Conservation (phyloP, 129 eudicot genomes). For the Tagetes erecta region DNA sequence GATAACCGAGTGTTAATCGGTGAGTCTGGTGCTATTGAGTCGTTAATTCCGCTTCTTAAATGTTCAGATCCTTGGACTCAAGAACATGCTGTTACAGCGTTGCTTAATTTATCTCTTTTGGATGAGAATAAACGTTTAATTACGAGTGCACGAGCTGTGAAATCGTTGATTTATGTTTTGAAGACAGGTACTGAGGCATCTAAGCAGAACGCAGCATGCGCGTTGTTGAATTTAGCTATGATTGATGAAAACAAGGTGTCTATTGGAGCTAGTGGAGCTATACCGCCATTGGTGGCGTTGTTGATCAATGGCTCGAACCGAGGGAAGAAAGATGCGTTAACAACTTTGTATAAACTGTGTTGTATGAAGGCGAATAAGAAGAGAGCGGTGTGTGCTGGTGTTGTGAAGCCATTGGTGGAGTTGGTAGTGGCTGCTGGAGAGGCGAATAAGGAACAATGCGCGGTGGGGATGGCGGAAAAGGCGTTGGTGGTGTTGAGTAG, state of each 20-base stretch:
- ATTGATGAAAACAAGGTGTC: conserved; percentile 68
- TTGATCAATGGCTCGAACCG: conserved; percentile 59
- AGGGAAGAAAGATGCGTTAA: conserved; percentile 89
- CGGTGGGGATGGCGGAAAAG: conserved; percentile 77
- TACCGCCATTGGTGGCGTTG: conserved; percentile 74
- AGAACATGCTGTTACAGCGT: conserved; percentile 93
- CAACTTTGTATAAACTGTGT: conserved; percentile 84
- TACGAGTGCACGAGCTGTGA: conserved; percentile 56
- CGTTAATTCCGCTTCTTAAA: conserved; percentile 62
- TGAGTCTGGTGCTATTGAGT: conserved; percentile 81
- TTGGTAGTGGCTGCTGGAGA: conserved; percentile 52
- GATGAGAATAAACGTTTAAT: conserved; percentile 57
- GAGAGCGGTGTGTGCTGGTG: conserved; percentile 85
- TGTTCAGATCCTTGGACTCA: conserved; percentile 84
- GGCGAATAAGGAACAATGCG: conserved; percentile 42
- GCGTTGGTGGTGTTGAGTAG: conserved; percentile 85
- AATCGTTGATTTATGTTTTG: conserved; percentile 70
- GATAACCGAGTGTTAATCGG: conserved; percentile 86
- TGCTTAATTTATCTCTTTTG: conserved; percentile 71
- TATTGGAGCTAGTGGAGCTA: conserved; percentile 97
- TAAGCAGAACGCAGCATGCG: conserved; percentile 89
- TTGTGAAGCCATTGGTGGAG: conserved; percentile 76
- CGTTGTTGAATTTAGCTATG: conserved; percentile 70
- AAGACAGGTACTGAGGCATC: conserved; percentile 88
- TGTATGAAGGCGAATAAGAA: conserved; percentile 71